Base-by-base conservation (phyloP, 2,329 filamentous ascomycete genomes). In the Rutstroemia sp. region DNA sequence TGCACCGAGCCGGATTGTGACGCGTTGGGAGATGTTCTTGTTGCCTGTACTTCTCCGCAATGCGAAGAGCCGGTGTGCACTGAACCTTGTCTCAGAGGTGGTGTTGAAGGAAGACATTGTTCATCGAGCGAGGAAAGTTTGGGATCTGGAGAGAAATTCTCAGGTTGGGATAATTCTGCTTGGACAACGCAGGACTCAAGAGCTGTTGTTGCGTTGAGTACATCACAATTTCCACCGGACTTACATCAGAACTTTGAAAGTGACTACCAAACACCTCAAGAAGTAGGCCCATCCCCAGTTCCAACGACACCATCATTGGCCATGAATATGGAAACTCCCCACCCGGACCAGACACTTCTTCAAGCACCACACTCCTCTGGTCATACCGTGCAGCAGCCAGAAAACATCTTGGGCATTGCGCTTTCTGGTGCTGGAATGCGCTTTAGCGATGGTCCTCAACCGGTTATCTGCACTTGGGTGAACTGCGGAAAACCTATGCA, bases 381-480 rank as follows among this genome's bases (percentile, higher is more conserved):
- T 10, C 23, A 27, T 47, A 10, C 49, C 7, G 25, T 46, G 23
- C 39, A 52, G 14, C 47, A 39, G 21, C 23, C 25, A 9, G 21
- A 25, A 3, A 19, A 52, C 16, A 34, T 30, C 8, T 42, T 41
- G 18, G 49, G 18, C 1, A 38, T 39, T 7, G 37, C 42, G 7
- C 42, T 57, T 38, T 39, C 34, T 18, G 49, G 63, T 18, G 54
- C 63, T 25, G 65, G 65, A 12, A 59, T 58, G 21, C 37, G 61
- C 42, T 63, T 65, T 10, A 42, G 56, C 51, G 42, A 27, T 7
- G 18, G 46, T 8, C 59, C 55, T 12, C 48, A 46, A 12, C 34
- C 54, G 23, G 59, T 66, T 42, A 56, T 57, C 39, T 68, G 66
- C 56, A 56, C 48, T 16, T 69, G 67, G 67, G 54, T 61, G 42